Evolutionary conservation across 1,284 basidiomycete genomes (phyloP).

Genomic region (Cryptococcus deneoformans): DNA sequence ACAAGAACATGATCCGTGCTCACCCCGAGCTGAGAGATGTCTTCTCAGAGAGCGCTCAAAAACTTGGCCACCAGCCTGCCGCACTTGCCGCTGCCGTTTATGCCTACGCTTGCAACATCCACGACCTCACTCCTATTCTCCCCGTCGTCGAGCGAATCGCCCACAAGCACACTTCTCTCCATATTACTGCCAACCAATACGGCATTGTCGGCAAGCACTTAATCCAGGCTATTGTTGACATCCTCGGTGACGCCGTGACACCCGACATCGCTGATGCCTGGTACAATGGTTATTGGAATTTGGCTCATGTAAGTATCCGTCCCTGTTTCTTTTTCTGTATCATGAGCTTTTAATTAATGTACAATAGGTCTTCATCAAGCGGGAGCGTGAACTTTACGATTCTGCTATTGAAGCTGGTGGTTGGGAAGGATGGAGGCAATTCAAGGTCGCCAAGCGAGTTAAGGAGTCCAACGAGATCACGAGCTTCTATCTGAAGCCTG

Average conservation of each 20-base stretch:
- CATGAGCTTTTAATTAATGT: not conserved
- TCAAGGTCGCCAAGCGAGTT: conserved; percentile 24
- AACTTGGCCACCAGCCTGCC: conserved; percentile 25
- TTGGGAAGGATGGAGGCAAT: conserved; percentile 34
- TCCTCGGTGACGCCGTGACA: conserved; percentile 38
- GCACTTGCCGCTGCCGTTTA: conserved; percentile 38
- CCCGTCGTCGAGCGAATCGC: not conserved
- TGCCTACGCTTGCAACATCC: conserved; percentile 40
- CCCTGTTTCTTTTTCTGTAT: not conserved
- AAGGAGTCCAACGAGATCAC: conserved; percentile 30
- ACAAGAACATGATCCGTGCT: conserved; percentile 31
- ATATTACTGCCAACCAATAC: conserved; percentile 37
- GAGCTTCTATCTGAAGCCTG: conserved; percentile 33
- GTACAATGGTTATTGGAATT: conserved; percentile 32
- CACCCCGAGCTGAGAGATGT: conserved; percentile 32
- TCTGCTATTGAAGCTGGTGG: conserved; percentile 16
- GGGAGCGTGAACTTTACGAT: conserved; percentile 32
- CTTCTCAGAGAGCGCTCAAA: conserved; percentile 32
- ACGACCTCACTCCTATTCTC: conserved; percentile 23
- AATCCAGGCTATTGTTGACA: conserved; percentile 28
- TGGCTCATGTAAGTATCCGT: conserved; percentile 16
- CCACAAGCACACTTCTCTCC: conserved; percentile 12
- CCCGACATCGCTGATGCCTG: conserved; percentile 34
- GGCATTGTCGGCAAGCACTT: conserved; percentile 34
- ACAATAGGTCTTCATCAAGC: conserved; percentile 33